phyloP scores from a whole-genome alignment of 768 basidiomycete species.

The Naganishia randhawae region DNA sequence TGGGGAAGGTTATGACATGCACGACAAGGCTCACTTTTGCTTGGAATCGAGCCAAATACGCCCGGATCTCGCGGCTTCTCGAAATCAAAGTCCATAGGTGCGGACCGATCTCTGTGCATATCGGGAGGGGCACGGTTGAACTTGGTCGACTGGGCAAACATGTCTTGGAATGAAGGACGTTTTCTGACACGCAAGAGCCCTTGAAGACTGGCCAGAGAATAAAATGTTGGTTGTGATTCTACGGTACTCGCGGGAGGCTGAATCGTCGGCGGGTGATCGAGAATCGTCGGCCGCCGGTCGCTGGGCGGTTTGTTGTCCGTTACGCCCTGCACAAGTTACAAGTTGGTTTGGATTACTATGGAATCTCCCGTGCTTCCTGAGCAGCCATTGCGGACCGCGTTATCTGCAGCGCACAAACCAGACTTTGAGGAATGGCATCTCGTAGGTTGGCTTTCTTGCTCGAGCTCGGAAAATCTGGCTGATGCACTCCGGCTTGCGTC shows the following conservation, averaged over 20 bases:
- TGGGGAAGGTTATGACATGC: neutral
- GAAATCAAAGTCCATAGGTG: conserved; percentile 27
- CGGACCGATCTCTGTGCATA: conserved; percentile 13
- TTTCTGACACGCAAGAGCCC: neutral
- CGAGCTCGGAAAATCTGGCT: neutral
- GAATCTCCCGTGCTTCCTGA: no score
- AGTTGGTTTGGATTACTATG: no score
- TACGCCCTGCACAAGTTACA: no score
- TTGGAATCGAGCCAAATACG: conserved; percentile 19
- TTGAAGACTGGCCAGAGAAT: neutral
- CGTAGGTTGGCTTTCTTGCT: neutral
- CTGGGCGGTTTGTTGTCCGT: neutral
- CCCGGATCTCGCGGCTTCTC: conserved; percentile 29
- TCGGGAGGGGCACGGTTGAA: neutral
- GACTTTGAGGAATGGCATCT: neutral
- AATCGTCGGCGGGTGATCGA: conserved; percentile 1
- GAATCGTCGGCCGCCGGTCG: neutral
- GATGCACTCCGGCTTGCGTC: neutral
- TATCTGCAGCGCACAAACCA: neutral
- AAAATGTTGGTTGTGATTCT: conserved; percentile 1
- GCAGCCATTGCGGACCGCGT: neutral
- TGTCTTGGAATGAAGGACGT: neutral
- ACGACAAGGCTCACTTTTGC: conserved; percentile 24
- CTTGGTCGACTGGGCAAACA: conserved; percentile 29
- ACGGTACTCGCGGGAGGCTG: neutral